Conservation (phyloP, 805 yeast genomes). For the Lachancea meyersii region DNA sequence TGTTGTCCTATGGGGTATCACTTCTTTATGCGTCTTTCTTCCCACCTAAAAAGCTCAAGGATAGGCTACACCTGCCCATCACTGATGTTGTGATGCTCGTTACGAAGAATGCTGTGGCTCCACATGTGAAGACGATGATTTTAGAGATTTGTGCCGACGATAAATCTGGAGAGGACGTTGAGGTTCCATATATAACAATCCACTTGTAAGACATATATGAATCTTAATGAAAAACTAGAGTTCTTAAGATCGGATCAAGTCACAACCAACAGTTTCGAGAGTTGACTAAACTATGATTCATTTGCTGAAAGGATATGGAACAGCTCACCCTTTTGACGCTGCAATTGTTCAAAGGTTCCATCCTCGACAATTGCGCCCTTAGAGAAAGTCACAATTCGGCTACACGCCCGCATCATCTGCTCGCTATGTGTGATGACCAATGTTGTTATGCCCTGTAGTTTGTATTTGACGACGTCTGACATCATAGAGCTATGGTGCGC, state of each 20-base stretch:
- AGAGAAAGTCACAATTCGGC: constrained; percentile 43
- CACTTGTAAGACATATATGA: constrained; percentile 33
- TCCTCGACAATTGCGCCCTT: constrained; percentile 44
- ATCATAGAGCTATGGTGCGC: constrained; percentile 49
- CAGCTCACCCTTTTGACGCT: constrained; percentile 26
- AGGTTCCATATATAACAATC: constrained; percentile 80
- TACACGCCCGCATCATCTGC: constrained; percentile 57
- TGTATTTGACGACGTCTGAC: constrained; percentile 40
- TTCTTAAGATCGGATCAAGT: background rate
- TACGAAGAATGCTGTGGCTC: constrained; percentile 73
- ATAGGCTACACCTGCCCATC: constrained; percentile 59
- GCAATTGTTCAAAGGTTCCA: constrained; percentile 36
- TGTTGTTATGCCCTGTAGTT: constrained; percentile 40
- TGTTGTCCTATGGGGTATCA: constrained; percentile 89
- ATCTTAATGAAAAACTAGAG: background rate
- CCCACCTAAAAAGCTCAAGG: constrained; percentile 85
- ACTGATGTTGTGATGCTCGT: constrained; percentile 78
- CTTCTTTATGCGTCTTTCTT: constrained; percentile 87
- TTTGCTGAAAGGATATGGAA: constrained; percentile 18
- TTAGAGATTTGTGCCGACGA: constrained; percentile 93
- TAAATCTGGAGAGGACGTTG: constrained; percentile 88
- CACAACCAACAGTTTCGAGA: background rate
- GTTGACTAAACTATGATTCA: background rate
- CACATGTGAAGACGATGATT: constrained; percentile 68
- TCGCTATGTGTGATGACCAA: constrained; percentile 70